Evolutionary conservation across 1,139 yeast species (phyloP).

Genomic region (Blastobotrys ciferrii): DNA sequence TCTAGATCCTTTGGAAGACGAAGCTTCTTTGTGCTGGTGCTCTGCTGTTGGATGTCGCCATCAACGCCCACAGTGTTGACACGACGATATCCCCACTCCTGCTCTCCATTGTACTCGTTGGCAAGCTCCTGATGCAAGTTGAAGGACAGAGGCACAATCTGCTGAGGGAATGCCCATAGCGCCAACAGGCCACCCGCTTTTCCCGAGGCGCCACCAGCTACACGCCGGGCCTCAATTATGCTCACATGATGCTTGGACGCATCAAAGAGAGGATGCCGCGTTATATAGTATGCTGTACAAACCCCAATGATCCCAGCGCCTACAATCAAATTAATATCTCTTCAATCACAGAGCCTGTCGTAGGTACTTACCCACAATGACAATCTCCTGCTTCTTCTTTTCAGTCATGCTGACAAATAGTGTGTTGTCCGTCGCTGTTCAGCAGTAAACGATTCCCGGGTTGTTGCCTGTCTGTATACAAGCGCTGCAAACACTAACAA

Average conservation of each 20-base stretch:
- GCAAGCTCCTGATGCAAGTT: slow-evolving; percentile 81
- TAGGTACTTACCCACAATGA: slow-evolving; percentile 37
- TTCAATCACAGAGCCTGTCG: neutral
- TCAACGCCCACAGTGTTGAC: slow-evolving; percentile 84
- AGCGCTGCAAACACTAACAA: neutral
- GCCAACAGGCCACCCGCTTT: slow-evolving; percentile 96
- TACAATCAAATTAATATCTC: slow-evolving; percentile 1
- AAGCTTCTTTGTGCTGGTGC: slow-evolving; percentile 2
- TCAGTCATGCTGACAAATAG: slow-evolving; percentile 9
- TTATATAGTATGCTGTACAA: slow-evolving; percentile 86
- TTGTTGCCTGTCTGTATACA: neutral
- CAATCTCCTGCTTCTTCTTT: slow-evolving; percentile 36
- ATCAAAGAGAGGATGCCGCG: slow-evolving; percentile 78
- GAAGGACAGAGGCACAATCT: slow-evolving; percentile 86
- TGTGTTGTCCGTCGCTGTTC: neutral
- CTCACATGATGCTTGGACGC: slow-evolving; percentile 75
- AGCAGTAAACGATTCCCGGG: neutral
- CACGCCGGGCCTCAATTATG: slow-evolving; percentile 83
- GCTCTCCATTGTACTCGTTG: slow-evolving; percentile 71
- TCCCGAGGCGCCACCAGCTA: slow-evolving; percentile 97
- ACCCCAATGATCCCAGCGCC: slow-evolving; percentile 98
- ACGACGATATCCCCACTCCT: slow-evolving; percentile 90
- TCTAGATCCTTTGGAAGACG: slow-evolving; percentile 48
- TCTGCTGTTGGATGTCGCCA: slow-evolving; percentile 56
- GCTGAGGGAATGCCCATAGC: slow-evolving; percentile 95